phyloP scores from a whole-genome alignment of 2,329 filamentous ascomycete genomes.

The Colletotrichum sp. region DNA sequence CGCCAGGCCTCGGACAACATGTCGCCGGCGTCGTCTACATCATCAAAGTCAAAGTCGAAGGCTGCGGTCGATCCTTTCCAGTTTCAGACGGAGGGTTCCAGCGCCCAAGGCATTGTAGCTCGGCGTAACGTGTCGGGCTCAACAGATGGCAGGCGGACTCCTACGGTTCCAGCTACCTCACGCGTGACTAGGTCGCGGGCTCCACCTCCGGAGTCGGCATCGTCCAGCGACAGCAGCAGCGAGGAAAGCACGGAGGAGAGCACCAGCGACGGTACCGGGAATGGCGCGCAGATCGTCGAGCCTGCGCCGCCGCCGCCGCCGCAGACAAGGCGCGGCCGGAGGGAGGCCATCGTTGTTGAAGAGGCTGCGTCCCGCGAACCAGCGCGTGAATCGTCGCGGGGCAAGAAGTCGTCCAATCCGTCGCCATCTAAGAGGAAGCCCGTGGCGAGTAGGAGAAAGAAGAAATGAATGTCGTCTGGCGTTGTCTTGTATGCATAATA shows the following conservation, averaged over 20 bases:
- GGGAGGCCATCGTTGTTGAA: constrained; percentile 44
- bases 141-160: constrained; percentile 30
- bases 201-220: constrained; percentile 32
- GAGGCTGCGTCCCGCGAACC: constrained; percentile 32
- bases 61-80: constrained; percentile 52
- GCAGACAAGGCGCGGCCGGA: constrained; percentile 22
- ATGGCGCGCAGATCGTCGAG: constrained; percentile 37
- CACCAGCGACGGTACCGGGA: constrained; percentile 40
- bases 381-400: constrained; percentile 31
- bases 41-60: constrained; percentile 31
- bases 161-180: constrained; percentile 30
- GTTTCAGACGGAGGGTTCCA: constrained; percentile 54
- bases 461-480: constrained; percentile 33
- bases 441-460: constrained; percentile 33
- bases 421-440: constrained; percentile 46
- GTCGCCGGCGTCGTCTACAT: constrained; percentile 30
- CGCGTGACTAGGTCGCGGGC: constrained; percentile 36
- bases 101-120: constrained; percentile 36
- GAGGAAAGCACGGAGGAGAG: constrained; percentile 33
- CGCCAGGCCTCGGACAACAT: constrained; percentile 52
- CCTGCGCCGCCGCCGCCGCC: constrained; percentile 19
- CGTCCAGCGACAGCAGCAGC: constrained; percentile 29
- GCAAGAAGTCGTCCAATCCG: constrained; percentile 42
- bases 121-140: constrained; percentile 43
- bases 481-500: background rate